Percentiles rank a stretch among this genome's conserved stretches.
Evolutionary conservation across 1,284 basidiomycete genomes (phyloP).

Genomic region (Tremellales sp.): DNA sequence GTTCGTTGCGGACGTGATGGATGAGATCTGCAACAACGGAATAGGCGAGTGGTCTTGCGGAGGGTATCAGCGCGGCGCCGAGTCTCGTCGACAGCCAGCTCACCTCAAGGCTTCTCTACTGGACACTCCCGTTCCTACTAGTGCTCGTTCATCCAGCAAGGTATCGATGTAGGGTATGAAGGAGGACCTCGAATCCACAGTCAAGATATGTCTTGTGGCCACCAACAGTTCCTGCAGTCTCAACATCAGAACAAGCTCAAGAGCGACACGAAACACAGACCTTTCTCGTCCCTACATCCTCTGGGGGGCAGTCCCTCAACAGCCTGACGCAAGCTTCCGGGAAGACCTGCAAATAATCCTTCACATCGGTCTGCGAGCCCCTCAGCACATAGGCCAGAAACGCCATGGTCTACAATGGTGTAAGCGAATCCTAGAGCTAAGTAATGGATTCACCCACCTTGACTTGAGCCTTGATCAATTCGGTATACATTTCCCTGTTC

Average conservation of each 20-base stretch:
- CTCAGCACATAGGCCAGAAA: conserved; percentile 89
- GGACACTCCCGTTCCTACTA: conserved; percentile 74
- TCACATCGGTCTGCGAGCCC: conserved; percentile 64
- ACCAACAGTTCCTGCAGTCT: conserved; percentile 78
- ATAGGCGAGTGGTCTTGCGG: conserved; percentile 73
- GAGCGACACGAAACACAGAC: conserved; percentile 44
- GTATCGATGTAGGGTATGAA: conserved; percentile 85
- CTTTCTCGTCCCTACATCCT: conserved; percentile 76
- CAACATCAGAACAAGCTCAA: not conserved
- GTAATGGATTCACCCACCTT: conserved; percentile 58
- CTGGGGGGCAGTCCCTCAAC: conserved; percentile 88
- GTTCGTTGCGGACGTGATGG: conserved; percentile 83
- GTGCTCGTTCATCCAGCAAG: conserved; percentile 84
- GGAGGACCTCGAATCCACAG: conserved; percentile 72
- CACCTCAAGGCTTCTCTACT: conserved; percentile 80
- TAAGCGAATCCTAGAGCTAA: not conserved
- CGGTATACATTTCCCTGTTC: conserved; percentile 75
- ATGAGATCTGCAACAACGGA: conserved; percentile 89
- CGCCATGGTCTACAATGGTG: conserved; percentile 68
- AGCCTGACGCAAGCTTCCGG: conserved; percentile 79
- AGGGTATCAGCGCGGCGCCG: not conserved
- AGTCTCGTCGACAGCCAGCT: conserved; percentile 15
- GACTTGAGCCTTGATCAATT: conserved; percentile 89
- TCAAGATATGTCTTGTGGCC: conserved; percentile 86
- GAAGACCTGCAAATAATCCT: conserved; percentile 75